Conservation (phyloP, 164 flowering plant species). For the Santalum album region DNA sequence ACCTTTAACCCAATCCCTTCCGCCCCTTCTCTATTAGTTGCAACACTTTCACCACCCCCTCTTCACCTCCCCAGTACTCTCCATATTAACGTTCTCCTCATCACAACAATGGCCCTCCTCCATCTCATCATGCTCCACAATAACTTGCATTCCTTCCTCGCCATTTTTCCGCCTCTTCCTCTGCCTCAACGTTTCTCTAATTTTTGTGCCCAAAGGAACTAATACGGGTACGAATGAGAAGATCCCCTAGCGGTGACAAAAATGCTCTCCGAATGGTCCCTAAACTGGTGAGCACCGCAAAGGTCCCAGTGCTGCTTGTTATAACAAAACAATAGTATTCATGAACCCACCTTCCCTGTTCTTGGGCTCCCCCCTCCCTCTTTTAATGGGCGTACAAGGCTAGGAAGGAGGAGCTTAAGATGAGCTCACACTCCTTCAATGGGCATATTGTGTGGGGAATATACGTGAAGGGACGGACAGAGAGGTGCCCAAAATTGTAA, state of each 20-base stretch:
- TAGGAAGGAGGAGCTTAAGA: no score
- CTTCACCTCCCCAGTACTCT: slow-evolving; percentile 9
- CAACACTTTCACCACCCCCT: neutral
- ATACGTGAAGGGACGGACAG: no score
- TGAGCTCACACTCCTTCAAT: no score
- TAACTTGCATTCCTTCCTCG: slow-evolving; percentile 19
- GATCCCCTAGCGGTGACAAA: slow-evolving; percentile 8
- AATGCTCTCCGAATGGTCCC: slow-evolving; percentile 4
- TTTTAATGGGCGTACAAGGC: no score
- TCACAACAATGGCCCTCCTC: no score
- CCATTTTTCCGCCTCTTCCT: slow-evolving; percentile 13
- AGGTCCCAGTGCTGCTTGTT: slow-evolving; percentile 50
- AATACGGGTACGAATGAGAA: slow-evolving; percentile 31
- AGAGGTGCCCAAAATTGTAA: no score
- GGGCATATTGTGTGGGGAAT: no score
- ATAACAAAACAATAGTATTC: slow-evolving; percentile 35
- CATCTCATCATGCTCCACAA: slow-evolving; percentile 3
- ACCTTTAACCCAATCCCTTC: slow-evolving; percentile 52
- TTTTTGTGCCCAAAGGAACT: slow-evolving; percentile 25
- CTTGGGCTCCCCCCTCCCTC: no score
- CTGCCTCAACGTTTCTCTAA: slow-evolving; percentile 11
- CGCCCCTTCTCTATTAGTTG: slow-evolving; percentile 5
- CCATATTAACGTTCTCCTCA: slow-evolving; percentile 5
- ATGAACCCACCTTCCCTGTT: slow-evolving; percentile 28
- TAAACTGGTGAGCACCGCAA: slow-evolving; percentile 42